Evolutionary conservation across 177 flowering plant species (phyloP), one percentile per base, ranked within the genome.

Genomic region (Viscum album): DNA sequence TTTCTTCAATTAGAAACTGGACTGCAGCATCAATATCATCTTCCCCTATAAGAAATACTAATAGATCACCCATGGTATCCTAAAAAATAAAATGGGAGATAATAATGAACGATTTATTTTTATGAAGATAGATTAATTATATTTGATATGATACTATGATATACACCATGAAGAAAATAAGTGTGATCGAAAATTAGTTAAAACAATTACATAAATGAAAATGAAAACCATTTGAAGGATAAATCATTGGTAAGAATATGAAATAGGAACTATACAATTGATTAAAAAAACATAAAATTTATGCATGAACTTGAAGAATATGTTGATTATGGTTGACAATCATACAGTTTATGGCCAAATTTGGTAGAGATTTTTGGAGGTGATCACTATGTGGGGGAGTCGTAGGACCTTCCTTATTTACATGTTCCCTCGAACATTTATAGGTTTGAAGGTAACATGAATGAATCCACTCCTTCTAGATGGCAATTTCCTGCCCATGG

Each of bases 31-130:
- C 94, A 74, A 95, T 95, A 81, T 95, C 99, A 83, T 95, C 97
- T 85, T 95, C 96, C 73, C 99, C 99, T 12, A 97, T 92, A 59
- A 95, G 92, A 80, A 95, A 92, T 69, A 91, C 90, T 69, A 95
- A 79, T 70, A 95, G 80, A 84, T 95, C 97, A 12, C 99, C 99
- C 74, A 78, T 70, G n/a, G 97, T 87, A 72, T 90, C 96, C 99
- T 23, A 23, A 60, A 31, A 16, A 60, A 1, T 26, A 13, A 10
- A 56, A n/a, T 56, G 17, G 6, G 2, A 24, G 36, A 64, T n/a
- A n/a, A n/a, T n/a, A 2, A 28, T 8, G 24, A 11, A 47, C 1
- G n/a, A 19, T 54, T 28, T 10, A 30, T 1, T 54, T 30, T 28
- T 54, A 28, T 8, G 1, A 26, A 54, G 12, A 54, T n/a, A n/a